Base-by-base conservation (phyloP, 1,284 basidiomycete species). In the Athelia psychrophila region DNA sequence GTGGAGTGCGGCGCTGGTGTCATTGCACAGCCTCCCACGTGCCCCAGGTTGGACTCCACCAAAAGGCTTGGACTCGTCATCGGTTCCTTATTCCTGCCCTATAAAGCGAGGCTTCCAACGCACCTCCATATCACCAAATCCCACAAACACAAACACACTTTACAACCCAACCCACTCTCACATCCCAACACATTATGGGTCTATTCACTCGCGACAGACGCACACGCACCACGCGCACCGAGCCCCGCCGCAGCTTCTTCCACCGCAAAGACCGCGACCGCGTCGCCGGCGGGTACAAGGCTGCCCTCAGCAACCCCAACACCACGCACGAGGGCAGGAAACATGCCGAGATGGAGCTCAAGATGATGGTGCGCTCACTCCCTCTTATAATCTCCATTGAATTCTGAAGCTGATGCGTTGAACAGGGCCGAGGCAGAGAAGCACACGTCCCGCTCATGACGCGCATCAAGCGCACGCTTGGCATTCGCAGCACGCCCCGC, bases 401-500 rank as follows among this genome's bases (percentile, higher is more conserved):
- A 24, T 30, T n/a, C n/a, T 13, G 49, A 35, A 18, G n/a, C 48
- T 6, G 27, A 24, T 27, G 32, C 56, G 16, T 46, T 25, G 27
- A 30, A 6, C 55, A 74, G 72, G 73, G 72, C 48, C 66, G 70
- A 48, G 69, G 69, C 27, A 56, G 60, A 12, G 70, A 73, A 47
- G 64, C 73, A 20, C 77, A 78, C 59, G 75, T 80, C 32, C 67
- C 79, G 9, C 60, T 80, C 54, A 73, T 79, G 74, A 79, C 77
- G 32, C 78, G 69, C 57, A 67, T 80, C 58, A 80, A 76, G 56
- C 75, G 77, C 27, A 67, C 75, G 5, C 62, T 80, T 8, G 80
- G 78, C 15, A 77, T 81, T 42, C 71, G 73, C 13, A 76, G 73
- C 53, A 72, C 71, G 3, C 72, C 73, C 22, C 74, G 71, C 48